Base-by-base conservation (phyloP, 306 rosid genomes). In the Malus orientalis region DNA sequence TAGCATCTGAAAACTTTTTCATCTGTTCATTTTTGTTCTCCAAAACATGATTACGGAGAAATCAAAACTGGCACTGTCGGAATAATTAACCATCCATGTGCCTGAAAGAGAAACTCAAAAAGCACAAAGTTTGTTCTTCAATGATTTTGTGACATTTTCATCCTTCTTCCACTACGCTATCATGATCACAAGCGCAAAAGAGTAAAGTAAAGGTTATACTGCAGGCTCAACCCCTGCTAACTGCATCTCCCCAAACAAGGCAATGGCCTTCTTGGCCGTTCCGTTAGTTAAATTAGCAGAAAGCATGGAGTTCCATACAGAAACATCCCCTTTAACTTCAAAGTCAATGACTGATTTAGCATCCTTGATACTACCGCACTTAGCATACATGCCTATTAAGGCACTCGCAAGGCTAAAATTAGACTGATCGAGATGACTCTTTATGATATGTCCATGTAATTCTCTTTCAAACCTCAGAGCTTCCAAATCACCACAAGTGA, bases 401-500 rank as follows among this genome's bases (percentile, higher is more conserved):
- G 82, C 80, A 69, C 20, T 64, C 11, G 80, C 80, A 69, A 85
- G 75, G 19, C 62, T 49, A 40, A 40, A 29, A 54, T 77, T 44
- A 10, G 72, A 69, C 22, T 63, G 54, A 4, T 69, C 70, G 25
- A 82, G 38, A 69, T 14, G 75, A 74, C 77, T 73, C 76, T 79
- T 82, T 60, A 82, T 68, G 58, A 79, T 77, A 74, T 79, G 70
- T 22, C 86, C 81, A 82, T 79, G 88, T 12, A 82, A 69, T 74
- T 73, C 78, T 82, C 80, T 79, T 36, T 86, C 85, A 27, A 49
- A 63, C 40, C 76, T 73, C 64, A 82, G 49, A 69, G 77, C 80
- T 76, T 9, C 71, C 67, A 27, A 47, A 19, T 76, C 78, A 65
- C 78, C 76, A 55, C 79, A 72, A 61, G 82, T 83, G 69, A 81